Evolutionary conservation across 306 rosid species (phyloP), one percentile per base, ranked within the genome.

Genomic region (Trifolium dubium): DNA sequence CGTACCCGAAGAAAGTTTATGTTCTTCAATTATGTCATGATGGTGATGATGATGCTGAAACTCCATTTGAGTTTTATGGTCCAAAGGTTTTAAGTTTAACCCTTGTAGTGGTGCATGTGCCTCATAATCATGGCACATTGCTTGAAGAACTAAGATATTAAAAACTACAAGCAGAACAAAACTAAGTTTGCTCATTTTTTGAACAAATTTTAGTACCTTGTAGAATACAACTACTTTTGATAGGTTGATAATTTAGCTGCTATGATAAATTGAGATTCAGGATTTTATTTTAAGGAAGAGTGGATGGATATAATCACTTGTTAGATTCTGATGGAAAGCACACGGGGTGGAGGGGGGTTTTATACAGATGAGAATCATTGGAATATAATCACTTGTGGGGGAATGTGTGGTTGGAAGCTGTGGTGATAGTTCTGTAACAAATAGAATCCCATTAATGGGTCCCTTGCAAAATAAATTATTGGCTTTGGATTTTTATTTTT

Each of bases 141-240:
- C 87, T 67, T 83, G 85, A 64, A 89, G 69, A 32, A 74, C 37
- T 54, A 93, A 67, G 64, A 85, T 54, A 74, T 80, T 82, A 37
- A 40, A 72, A 37, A 40, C 76, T 13, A 89, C 40, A 60, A 85
- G 59, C 5, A 89, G 71, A 76, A 83, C 75, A 75, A 88, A 66
- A 79, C 71, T 34, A 54, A 82, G 67, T 68, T 74, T 89, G 12
- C 82, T 81, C 96, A 88, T 93, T 70, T 93, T 70, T 3, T 8
- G 12, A 28, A 58, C 4, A 35, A 17, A 41, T 64, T 54, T 63
- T 71, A 28, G 40, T 63, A 31, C 35, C 7, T 51, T 51, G 44
- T 71, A 43, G 54, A 60, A 4, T 55, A 40, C 71, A 58, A 10
- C 51, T 64, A 65, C 7, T 64, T 55, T 28, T 10, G 40, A 37